These are phyloP conservation scores for Phlyctochytrium arcticum DNA, from an alignment of 192 early-diverging fungal species.

Conservation along the genomic window DNA sequence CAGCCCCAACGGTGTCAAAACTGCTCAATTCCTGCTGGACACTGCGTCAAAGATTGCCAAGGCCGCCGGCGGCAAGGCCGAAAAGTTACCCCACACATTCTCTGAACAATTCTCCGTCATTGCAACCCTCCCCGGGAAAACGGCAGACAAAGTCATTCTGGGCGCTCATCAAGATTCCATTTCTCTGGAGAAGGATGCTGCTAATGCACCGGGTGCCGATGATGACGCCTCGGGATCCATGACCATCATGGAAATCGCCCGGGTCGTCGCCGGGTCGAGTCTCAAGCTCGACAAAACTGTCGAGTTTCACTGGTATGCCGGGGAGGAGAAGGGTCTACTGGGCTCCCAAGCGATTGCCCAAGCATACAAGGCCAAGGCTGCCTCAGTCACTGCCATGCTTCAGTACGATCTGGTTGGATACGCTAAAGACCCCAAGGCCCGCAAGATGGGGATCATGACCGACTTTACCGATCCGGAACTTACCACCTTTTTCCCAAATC, in stretches of 20 bases:
- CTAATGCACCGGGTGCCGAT: slow-evolving; percentile 77
- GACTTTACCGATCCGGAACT: slow-evolving; percentile 71
- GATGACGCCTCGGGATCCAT: slow-evolving; percentile 91
- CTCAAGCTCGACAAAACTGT: slow-evolving; percentile 71
- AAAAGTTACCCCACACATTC: not conserved
- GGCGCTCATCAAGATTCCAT: slow-evolving; percentile 81
- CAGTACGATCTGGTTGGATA: slow-evolving; percentile 97
- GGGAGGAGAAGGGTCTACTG: slow-evolving; percentile 75
- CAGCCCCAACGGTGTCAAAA: not conserved
- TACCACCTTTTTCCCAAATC: slow-evolving; percentile 41
- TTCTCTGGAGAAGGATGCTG: slow-evolving; percentile 39
- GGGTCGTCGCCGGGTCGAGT: slow-evolving; percentile 58
- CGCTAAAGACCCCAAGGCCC: slow-evolving; percentile 44
- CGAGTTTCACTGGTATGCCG: slow-evolving; percentile 86
- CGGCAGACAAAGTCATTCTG: slow-evolving; percentile 58
- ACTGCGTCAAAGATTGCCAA: not conserved
- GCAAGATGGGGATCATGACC: slow-evolving; percentile 68
- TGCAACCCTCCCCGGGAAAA: slow-evolving; percentile 52
- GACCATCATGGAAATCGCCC: slow-evolving; percentile 84
- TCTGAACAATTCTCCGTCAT: slow-evolving; percentile 75
- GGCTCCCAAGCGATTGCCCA: slow-evolving; percentile 81
- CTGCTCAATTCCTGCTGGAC: not conserved
- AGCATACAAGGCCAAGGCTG: slow-evolving; percentile 55
- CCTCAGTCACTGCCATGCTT: slow-evolving; percentile 69
- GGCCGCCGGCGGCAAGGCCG: not conserved